Base-by-base conservation (phyloP, 2,329 filamentous ascomycete genomes). In the Chaetomium strumarium region DNA sequence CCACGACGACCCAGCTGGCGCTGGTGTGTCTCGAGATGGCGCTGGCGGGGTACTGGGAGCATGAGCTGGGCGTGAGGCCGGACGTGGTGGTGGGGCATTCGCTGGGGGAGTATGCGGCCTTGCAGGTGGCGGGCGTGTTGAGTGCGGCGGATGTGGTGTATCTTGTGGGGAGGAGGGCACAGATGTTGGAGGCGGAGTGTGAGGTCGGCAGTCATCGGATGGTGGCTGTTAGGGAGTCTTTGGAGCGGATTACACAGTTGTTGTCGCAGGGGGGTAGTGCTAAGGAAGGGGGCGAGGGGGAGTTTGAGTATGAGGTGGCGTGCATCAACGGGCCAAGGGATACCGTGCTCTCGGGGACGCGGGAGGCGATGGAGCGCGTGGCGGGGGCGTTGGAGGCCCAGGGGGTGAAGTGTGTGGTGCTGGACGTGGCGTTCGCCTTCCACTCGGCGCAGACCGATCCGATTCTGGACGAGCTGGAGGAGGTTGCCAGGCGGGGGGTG, bases 251-350 rank as follows among this genome's bases (percentile, higher is more conserved):
- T 5, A n/a, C n/a, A n/a, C n/a, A n/a, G n/a, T n/a, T n/a, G n/a
- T n/a, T n/a, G n/a, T n/a, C n/a, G n/a, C n/a, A n/a, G 3, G 12
- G 34, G n/a, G 34, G 3, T 37, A 8, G 5, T 37, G 3, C 10
- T 2, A 13, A 2, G 14, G 13, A 8, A 11, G 69, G 74, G 55
- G 75, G 71, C n/a, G 52, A 59, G 61, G 69, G 67, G 5, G 64
- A 8, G 12, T 2, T 5, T 11, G 40, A n/a, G 12, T 46, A 30
- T 49, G 78, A 78, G 36, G 61, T 80, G 24, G 85, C 88, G 13
- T 93, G 89, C 70, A 78, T 90, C 66, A 95, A 95, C 61, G 82
- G 84, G 0, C 83, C 85, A 0, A 75, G 81, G 45, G 86, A 89
- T 64, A 90, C 84, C 11, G 89, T 93, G 1, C 74, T 93, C 14